Base-by-base conservation (phyloP, 345 rosid genomes). In the Arabis hirsuta region DNA sequence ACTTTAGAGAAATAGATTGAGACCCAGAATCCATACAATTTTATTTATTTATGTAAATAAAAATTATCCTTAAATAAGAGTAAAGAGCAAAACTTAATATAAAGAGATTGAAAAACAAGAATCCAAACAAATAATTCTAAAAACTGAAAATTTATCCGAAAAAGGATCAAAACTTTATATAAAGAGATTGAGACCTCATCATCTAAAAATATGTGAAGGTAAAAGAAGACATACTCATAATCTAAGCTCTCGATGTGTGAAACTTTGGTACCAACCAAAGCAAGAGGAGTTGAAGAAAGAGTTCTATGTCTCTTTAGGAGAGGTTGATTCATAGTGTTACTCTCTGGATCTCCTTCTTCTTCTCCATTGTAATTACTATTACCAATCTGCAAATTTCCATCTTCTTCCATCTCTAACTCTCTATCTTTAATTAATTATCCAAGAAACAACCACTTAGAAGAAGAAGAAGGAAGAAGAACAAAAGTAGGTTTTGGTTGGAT, bases 181-280 rank as follows among this genome's bases (percentile, higher is more conserved):
- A 20, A 29, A n/a, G 1, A 24, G 13, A 31, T 14, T 20, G 34
- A 65, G 69, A 50, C 7, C 14, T 5, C 38, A 65, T 4, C 12
- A 34, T 12, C 16, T 53, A 9, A 55, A 62, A 55, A 62, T 45
- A 31, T 26, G 9, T 12, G 31, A 36, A 56, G 47, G n/a, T 16
- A 46, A 32, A 32, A 43, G 59, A 69, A 62, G 61, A 70, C 80
- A 51, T 83, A 93, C 98, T 90, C 97, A 36, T 93, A 90, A 65
- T 93, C 97, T 83, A 90, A 83, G 81, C 97, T 93, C 82, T 93
- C 97, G 12, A 93, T 85, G 65, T 89, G 87, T 52, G 98, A 87
- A 52, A 90, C 96, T 69, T 90, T 90, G 62, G 90, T 85, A 67
- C 98, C 97, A 53, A 90, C 90, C 74, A 89, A 64, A 73, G 98